Base-by-base conservation (phyloP, 495 filamentous ascomycete genomes). In the Penicillium goetzii region DNA sequence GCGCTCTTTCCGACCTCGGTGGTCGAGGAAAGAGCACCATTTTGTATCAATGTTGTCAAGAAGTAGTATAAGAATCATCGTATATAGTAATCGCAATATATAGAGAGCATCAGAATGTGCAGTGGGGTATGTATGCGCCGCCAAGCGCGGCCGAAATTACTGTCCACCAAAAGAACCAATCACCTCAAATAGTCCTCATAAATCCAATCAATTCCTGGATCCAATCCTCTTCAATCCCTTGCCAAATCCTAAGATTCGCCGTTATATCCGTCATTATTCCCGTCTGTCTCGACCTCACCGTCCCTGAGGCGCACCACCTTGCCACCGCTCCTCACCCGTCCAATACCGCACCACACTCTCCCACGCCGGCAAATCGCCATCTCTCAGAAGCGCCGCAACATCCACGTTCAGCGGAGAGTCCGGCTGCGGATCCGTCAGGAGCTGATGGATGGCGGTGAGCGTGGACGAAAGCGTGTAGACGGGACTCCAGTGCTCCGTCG, bases 381-480 rank as follows among this genome's bases (percentile, higher is more conserved):
- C 80, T 65, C 93, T 81, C 60, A 96, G 57, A 65, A 99, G 74
- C 62, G 85, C 84, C 56, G 93, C 94, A 4, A 96, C 84, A 76
- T 99, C 95, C 11, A 97, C 84, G 78, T 97, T 96, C 55, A 98
- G 78, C 63, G 95, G 95, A 65, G 86, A 90, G 65, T 97, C 92
- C 40, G 89, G 83, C 59, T 86, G 88, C 14, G 94, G 92, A 62
- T 88, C 85, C 45, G 81, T 86, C 58, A 97, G 79, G 68, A 99
- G 77, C 80, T 91, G 84, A 56, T 92, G 86, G 38, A 98, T 84
- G 23, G 88, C 86, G 66, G 90, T 88, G 67, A 97, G 76, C 56
- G 90, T 92, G 62, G 86, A 83, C 25, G 89, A 85, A 25, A 97
- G 81, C 32, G 89, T 94, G 71, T 95, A 96, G 33, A 89, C 85